Evolutionary conservation across 2,329 filamentous ascomycete genomes (phyloP).

Genomic region (Eutypa lata): DNA sequence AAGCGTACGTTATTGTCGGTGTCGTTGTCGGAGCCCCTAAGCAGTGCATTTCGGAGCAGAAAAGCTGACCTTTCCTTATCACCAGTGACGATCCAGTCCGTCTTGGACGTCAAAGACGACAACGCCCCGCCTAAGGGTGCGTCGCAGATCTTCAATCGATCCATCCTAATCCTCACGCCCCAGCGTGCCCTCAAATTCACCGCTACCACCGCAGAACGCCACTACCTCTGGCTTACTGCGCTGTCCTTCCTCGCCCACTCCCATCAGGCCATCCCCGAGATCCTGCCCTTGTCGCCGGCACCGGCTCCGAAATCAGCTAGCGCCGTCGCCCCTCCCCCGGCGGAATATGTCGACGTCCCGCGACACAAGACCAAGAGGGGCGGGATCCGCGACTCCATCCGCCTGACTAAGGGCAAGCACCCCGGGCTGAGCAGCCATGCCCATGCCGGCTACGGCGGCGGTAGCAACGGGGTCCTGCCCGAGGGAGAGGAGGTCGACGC

Average conservation of each 20-base stretch:
- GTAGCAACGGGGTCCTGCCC: too few species aligned
- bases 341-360: slow-evolving; percentile 37
- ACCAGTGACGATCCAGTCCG: slow-evolving; percentile 87
- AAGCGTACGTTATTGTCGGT: slow-evolving; percentile 67
- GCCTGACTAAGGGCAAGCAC: slow-evolving; percentile 74
- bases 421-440: background rate
- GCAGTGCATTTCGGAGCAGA: slow-evolving; percentile 8
- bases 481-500: slow-evolving; percentile 29
- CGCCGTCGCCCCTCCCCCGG: too few species aligned
- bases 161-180: slow-evolving; percentile 91
- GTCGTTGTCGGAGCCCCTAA: slow-evolving; percentile 39
- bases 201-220: slow-evolving; percentile 74
- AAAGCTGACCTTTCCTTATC: slow-evolving; percentile 27
- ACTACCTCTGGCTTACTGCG: slow-evolving; percentile 92
- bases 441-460: too few species aligned
- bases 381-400: slow-evolving; percentile 82
- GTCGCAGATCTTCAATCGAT: slow-evolving; percentile 74
- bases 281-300: slow-evolving; percentile 48
- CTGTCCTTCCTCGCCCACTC: slow-evolving; percentile 94
- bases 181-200: slow-evolving; percentile 95
- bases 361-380: slow-evolving; percentile 45
- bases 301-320: slow-evolving; percentile 41
- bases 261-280: slow-evolving; percentile 73
- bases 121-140: slow-evolving; percentile 76
- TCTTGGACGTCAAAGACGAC: slow-evolving; percentile 94